Base-by-base conservation (phyloP, 2,329 filamentous ascomycete genomes). In the Calonectria ilicicola region DNA sequence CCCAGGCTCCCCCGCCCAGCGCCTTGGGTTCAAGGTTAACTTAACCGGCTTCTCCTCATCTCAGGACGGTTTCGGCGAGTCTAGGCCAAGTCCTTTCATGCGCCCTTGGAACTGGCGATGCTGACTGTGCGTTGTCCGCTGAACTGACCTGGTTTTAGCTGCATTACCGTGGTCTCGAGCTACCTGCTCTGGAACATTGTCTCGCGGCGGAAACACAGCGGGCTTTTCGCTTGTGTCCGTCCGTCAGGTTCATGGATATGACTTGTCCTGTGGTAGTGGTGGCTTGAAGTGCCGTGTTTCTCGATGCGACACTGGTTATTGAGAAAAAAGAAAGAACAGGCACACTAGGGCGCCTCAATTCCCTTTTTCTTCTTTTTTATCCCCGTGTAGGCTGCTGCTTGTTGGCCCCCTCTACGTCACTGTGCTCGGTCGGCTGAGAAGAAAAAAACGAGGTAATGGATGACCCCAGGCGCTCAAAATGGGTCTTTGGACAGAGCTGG, bases 281-380 rank as follows among this genome's bases (percentile, higher is more conserved):
- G 40, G 56, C 64, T 64, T 47, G 40, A 29, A 47, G 69, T 29
- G 40, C 69, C 64, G 47, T 32, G 69, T 67, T 71, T 60, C 53
- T 60, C 69, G 47, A 67, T 60, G 69, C 64, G 56, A 67, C 53
- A 40, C 56, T 64, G 35, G 64, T 46, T 53, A 56, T 46, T 56
- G 69, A 58, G 64, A 38, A 64, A 67, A 46, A 64, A 46, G 53
- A 60, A 60, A 60, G 38, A 19, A 35, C 17, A 23, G 5, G 26
- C 35, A 12, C 35, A 21, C 40, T 27, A 40, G 15, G 32, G 53
- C 21, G 53, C 14, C n/a, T 23, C 12, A 10, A 5, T 56, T 56
- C 19, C 23, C 32, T 15, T 56, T 35, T 56, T 60, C 14, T 40
- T 35, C 9, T 26, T 23, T 7, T 40, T 60, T 7, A 10, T 60